Conservation (phyloP, 805 yeast genomes). For the Torulaspora maleeae region DNA sequence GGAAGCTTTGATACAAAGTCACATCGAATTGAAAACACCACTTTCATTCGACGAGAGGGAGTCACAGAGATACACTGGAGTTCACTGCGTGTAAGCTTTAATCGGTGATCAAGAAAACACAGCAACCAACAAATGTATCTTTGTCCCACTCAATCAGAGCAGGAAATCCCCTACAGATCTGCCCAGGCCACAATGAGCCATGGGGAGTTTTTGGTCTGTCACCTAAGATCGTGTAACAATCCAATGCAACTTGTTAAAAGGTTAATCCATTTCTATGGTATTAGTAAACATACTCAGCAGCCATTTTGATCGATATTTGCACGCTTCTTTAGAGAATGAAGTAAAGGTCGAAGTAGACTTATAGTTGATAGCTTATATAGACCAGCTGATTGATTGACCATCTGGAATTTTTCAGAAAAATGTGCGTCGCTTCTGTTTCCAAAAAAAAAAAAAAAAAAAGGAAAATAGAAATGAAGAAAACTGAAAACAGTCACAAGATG, state of each 20-base stretch:
- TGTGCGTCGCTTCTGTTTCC: no score
- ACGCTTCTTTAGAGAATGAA: background rate
- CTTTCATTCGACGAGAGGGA: constrained; percentile 40
- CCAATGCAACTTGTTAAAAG: constrained; percentile 26
- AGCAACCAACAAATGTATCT: constrained; percentile 22
- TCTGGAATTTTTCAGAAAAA: no score
- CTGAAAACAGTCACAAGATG: background rate
- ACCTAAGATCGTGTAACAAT: constrained; percentile 9
- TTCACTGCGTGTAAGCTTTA: constrained; percentile 2
- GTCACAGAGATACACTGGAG: constrained; percentile 35
- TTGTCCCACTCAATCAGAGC: constrained; percentile 21
- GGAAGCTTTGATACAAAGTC: constrained; percentile 25
- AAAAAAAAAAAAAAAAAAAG: no score
- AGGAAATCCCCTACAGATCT: constrained; percentile 33
- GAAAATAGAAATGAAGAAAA: no score
- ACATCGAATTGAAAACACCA: constrained; percentile 40
- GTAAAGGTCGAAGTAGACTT: no score
- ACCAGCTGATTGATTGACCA: no score
- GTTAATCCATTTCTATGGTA: background rate
- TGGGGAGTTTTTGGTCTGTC: background rate
- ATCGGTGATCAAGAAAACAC: constrained; percentile 15
- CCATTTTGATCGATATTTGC: constrained; percentile 27
- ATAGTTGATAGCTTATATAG: no score
- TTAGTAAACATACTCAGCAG: constrained; percentile 36
- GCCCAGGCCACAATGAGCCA: background rate